Conservation (phyloP, 441 rosid genomes). For the Rhodomyrtus psidioides region DNA sequence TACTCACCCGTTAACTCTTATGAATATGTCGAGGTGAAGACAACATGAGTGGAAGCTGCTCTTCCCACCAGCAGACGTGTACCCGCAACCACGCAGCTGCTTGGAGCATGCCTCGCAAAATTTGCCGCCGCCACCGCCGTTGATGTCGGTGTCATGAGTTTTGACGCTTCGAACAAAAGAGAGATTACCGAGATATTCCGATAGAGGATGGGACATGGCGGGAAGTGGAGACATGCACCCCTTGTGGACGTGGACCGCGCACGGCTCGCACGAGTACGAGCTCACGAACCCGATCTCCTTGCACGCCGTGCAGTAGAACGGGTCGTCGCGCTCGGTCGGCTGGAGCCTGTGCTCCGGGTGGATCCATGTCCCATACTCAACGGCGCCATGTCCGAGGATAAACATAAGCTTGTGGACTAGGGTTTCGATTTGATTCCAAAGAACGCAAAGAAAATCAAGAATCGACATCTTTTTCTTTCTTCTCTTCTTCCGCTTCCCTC, state of each 20-base stretch:
- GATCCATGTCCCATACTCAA: neutral
- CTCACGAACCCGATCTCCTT: neutral
- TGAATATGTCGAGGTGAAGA: neutral
- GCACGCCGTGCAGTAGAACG: neutral
- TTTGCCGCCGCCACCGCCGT: neutral
- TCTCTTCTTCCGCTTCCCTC: neutral
- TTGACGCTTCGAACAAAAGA: neutral
- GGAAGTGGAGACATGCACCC: neutral
- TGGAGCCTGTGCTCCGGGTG: neutral
- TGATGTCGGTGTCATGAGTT: neutral
- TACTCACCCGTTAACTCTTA: neutral
- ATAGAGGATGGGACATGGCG: neutral
- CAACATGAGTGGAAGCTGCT: fast-evolving
- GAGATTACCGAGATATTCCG: neutral
- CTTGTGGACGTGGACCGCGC: neutral
- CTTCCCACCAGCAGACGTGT: neutral
- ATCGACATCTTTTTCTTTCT: neutral
- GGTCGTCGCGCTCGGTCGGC: neutral
- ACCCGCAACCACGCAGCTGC: neutral
- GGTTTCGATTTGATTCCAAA: neutral
- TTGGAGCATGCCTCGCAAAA: neutral
- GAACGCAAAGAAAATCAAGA: neutral
- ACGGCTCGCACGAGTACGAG: neutral
- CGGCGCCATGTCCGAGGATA: neutral
- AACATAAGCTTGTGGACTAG: neutral